Evolutionary conservation across 257 asterid species (phyloP), one percentile per base, ranked within the genome.

Genomic region (Petunia secreta): DNA sequence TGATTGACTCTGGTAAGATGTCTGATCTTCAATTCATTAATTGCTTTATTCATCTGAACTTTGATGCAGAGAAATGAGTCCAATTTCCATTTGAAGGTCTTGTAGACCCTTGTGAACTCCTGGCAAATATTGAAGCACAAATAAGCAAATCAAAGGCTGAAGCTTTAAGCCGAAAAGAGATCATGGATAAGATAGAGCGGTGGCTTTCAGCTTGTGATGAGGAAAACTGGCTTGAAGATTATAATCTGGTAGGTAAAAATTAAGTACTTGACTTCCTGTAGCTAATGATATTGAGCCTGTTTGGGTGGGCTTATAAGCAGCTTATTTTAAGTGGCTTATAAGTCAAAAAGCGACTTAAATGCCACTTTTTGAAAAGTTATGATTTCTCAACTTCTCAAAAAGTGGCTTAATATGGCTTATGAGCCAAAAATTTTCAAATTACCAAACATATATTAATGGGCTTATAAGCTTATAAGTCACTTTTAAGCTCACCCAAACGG

Each of bases 181-280:
- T 95, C 75, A 92, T 86, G 89, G 97, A 91, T 14, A 93, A 86
- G 85, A 93, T 95, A 77, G 93, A 89, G 81, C 80, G 93, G 34
- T 95, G 99, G 99, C 98, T 95, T 85, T 85, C 91, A 81, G 95
- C 97, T n/a, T 95, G 98, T 71, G 96, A 92, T 46, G 99, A 95
- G 87, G 99, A 95, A 84, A 95, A 90, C 80, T 95, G 99, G 99
- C 98, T 95, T 64, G 93, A 92, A 85, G 92, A 90, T 74, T 95
- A 93, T 87, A 91, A 86, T 83, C 91, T 78, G 57, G 99, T 93
- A 87, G 87, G 92, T 86, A 80, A 67, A 64, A 62, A 13, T 8
- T 36, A 50, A 8, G 36, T 54, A 50, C 0, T 50, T 1, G 34
- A 36, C 34, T 65, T 73, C 60, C 3, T 73, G 44, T 73, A 13